phyloP scores from a whole-genome alignment of 768 basidiomycete species.

The Tulasnella sp. region DNA sequence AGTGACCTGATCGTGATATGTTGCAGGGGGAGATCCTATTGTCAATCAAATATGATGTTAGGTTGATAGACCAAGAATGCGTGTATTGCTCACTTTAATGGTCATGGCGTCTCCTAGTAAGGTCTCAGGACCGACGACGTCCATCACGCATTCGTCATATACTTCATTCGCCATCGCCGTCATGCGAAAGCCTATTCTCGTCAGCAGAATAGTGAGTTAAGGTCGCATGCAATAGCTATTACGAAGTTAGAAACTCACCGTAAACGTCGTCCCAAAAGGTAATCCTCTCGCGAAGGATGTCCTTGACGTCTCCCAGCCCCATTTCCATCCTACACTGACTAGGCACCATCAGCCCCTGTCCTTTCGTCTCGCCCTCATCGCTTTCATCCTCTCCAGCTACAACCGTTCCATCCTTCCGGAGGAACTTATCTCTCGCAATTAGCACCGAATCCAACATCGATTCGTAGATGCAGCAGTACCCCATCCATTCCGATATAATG shows the following conservation, averaged over 20 bases:
- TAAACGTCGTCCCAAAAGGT: conserved; percentile 88
- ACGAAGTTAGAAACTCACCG: conserved; percentile 46
- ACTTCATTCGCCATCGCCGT: conserved; percentile 65
- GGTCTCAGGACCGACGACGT: conserved; percentile 56
- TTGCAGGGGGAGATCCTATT: conserved; percentile 64
- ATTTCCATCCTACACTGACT: conserved; percentile 81
- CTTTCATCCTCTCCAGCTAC: not conserved
- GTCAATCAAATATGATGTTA: no score
- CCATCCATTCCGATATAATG: conserved; percentile 99
- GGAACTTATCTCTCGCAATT: conserved; percentile 74
- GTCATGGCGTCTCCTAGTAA: conserved; percentile 50
- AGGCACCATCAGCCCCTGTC: conserved; percentile 71
- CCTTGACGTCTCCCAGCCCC: conserved; percentile 64
- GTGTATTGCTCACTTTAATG: conserved; percentile 56
- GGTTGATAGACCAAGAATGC: no score
- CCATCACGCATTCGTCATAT: conserved; percentile 74
- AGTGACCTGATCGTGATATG: conserved; percentile 57
- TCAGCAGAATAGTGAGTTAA: no score
- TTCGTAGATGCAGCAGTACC: conserved; percentile 83
- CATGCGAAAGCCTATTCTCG: conserved; percentile 67
- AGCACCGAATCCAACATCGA: conserved; percentile 97
- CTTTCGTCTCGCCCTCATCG: not conserved
- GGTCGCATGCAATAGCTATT: no score
- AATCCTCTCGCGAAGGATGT: conserved; percentile 69
- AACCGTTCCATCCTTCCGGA: conserved; percentile 28